Base-by-base conservation (phyloP, 2,329 filamentous ascomycete species). In the Colletotrichum endophyticum region DNA sequence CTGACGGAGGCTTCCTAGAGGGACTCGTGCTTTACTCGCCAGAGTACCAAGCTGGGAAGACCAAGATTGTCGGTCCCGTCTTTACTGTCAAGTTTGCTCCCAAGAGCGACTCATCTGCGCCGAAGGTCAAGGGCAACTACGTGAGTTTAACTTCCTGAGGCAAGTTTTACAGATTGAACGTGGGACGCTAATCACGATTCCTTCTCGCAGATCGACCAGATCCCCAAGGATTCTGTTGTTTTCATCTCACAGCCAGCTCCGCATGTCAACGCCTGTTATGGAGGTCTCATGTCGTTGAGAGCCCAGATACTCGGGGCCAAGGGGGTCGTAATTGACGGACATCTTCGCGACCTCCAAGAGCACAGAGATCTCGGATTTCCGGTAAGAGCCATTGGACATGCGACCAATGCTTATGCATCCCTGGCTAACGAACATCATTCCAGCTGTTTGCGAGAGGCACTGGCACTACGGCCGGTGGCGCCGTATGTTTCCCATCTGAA, bases 21-120 rank as follows among this genome's bases (percentile, higher is more conserved):
- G 89, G 89, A 15, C 82, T 91, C 64, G 88, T 87, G 30, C 88
- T 91, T 85, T 91, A 86, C 85, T 91, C 89, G 4, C 89, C 90
- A 2, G 82, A 86, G 66, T 86, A 87, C 53, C 89, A 90, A 25
- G 62, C 62, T 25, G 89, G 89, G 7, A 78, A 83, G 13, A 89
- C 89, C 56, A 91, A 89, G 81, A 88, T 91, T 72, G 84, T 89
- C 25, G 90, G 90, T 6, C 89, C 88, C 13, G 90, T 89, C 8
- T 90, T 89, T 78, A 91, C 89, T 0, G 89, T 91, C 67, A 84
- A 88, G 78, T 91, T 90, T 78, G 88, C 86, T 16, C 84, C 84
- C 6, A 84, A 88, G 62, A 84, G 85, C 63, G 87, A 90, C 76
- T 85, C 87, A 12, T 44, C n/a, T 3, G 83, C 84, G 8, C 86